Evolutionary conservation across 2,329 filamentous ascomycete species (phyloP), one percentile per base, ranked within the genome.

Genomic region (Exserohilum rostratum): DNA sequence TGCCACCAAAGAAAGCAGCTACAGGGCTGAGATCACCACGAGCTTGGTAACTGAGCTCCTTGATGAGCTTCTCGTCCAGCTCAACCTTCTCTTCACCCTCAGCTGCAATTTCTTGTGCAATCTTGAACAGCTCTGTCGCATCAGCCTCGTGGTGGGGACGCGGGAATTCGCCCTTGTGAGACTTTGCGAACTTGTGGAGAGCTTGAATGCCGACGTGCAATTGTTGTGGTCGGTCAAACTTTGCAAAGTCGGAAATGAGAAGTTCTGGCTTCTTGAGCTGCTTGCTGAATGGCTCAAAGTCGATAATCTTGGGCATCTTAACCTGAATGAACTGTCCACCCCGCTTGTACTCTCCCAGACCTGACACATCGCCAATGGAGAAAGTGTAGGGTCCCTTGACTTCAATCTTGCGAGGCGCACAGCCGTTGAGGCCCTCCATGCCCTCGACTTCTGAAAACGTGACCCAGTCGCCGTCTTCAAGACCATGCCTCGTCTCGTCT

Each of bases 321-420:
- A 98, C 95, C 77, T 99, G 95, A 34, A 90, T 89, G 76, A 90
- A 99, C 55, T 96, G 85, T 57, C 95, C 95, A 42, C 93, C 93
- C 46, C 90, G 85, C 80, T 90, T 81, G 80, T 99, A 99, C 68
- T 90, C 83, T 31, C 95, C 95, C 31, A 97, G 83, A 5, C 86
- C 88, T 20, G 90, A 91, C 9, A 98, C 91, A 73, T 97, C 91
- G 37, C 93, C 95, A 65, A 99, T 97, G 12, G 91, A 95, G 78
- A 99, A 99, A 7, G 93, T 96, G 76, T 98, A 99, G 3, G 95
- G 95, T 5, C 80, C 95, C 79, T 96, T 97, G 45, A 97, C 92
- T 3, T 89, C 91, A 58, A 99, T 86, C 80, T 97, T 96, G 64
- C 90, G 87, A 45, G 95, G 93, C 59, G 91, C 90, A 39, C 86